Conservation (phyloP, 139 green algal genomes). For the Nannochloris sp. region DNA sequence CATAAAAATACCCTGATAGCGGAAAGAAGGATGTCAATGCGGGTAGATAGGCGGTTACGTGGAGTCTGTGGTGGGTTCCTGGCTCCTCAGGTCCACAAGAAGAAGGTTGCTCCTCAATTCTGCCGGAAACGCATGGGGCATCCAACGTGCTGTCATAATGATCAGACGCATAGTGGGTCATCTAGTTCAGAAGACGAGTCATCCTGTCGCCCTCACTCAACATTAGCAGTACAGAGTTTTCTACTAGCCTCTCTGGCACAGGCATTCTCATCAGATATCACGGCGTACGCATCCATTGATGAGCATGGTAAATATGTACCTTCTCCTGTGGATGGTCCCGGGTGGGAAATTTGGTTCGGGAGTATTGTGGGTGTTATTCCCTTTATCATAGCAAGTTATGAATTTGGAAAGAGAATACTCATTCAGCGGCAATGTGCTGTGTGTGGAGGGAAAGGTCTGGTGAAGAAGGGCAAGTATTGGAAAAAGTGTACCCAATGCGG, state of each 20-base stretch:
- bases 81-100: too few species aligned
- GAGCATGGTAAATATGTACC: slow-evolving; percentile 19
- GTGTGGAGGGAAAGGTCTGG: slow-evolving; percentile 63
- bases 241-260: background rate
- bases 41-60: too few species aligned
- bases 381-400: slow-evolving; percentile 67
- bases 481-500: slow-evolving; percentile 50
- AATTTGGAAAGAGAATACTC: slow-evolving; percentile 81
- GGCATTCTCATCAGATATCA: slow-evolving; percentile 9
- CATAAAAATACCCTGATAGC: too few species aligned
- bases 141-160: background rate
- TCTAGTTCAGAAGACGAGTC: background rate
- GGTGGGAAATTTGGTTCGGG: slow-evolving; percentile 63
- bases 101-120: background rate
- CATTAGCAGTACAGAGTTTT: background rate
- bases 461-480: slow-evolving; percentile 36
- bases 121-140: slow-evolving; percentile 7
- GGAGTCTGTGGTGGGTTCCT: too few species aligned
- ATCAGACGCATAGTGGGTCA: slow-evolving; percentile 1
- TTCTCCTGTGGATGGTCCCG: slow-evolving; percentile 30
- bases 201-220: background rate
- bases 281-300: background rate
- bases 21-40: too few species aligned
- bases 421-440: slow-evolving; percentile 70
- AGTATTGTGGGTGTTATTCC: slow-evolving; percentile 55